Conservation (phyloP, 768 basidiomycete species). For the Tylopilus sp. region DNA sequence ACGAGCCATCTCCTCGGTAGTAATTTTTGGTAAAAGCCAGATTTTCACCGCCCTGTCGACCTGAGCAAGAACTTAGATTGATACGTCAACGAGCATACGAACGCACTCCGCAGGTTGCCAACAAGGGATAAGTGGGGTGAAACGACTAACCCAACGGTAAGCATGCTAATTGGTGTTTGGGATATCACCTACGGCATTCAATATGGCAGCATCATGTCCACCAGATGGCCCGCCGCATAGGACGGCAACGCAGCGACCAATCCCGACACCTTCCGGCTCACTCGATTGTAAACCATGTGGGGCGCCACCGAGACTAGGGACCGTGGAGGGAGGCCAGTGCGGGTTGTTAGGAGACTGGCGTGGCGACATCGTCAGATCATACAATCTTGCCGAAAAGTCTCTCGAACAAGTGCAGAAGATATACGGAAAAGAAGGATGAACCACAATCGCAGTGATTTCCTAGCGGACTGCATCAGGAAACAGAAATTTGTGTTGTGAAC, state of each 20-base stretch:
- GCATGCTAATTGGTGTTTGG: not conserved
- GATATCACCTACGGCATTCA: conserved; percentile 49
- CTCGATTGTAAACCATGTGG: conserved; percentile 64
- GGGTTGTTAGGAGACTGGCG: conserved; percentile 45
- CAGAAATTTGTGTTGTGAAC: not conserved
- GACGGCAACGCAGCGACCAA: conserved; percentile 57
- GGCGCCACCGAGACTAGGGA: conserved; percentile 57
- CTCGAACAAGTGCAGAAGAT: conserved; percentile 69
- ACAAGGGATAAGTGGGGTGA: conserved; percentile 57
- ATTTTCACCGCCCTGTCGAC: conserved; percentile 75
- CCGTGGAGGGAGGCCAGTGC: conserved; percentile 50
- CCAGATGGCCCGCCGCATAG: conserved; percentile 70
- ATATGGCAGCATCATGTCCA: conserved; percentile 68
- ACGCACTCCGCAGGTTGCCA: conserved; percentile 77
- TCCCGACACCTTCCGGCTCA: conserved; percentile 58
- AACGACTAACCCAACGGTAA: conserved; percentile 50
- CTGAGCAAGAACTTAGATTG: conserved; percentile 33
- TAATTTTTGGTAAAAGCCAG: conserved; percentile 53
- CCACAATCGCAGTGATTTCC: conserved; percentile 63
- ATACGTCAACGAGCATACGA: not conserved
- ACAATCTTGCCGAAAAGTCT: conserved; percentile 68
- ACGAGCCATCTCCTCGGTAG: conserved; percentile 40
- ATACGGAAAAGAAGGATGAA: conserved; percentile 57
- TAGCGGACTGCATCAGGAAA: conserved; percentile 32
- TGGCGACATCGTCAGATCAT: conserved; percentile 48